Percentiles rank a stretch among this genome's conserved stretches.
Conservation (phyloP, 1,284 basidiomycete genomes). For the Tilletia horrida region DNA sequence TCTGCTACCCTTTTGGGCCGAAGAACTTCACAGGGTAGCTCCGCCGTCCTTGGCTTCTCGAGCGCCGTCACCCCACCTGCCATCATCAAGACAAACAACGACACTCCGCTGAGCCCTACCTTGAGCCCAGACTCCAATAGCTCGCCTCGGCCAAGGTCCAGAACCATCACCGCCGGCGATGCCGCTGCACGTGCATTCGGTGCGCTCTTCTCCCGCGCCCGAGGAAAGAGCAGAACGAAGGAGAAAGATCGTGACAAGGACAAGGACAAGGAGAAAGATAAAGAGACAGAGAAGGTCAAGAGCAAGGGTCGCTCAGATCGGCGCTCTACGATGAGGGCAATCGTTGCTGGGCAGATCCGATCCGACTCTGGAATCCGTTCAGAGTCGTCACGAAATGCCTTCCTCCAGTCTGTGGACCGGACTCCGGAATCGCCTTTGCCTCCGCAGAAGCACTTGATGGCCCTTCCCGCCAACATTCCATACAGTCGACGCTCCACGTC, state of each 20-base stretch:
- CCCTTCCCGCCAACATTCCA: neutral
- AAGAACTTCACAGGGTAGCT: neutral
- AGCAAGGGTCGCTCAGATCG: neutral
- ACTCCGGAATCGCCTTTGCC: neutral
- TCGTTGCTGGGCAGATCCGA: neutral
- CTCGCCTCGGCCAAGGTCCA: neutral
- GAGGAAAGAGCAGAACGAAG: conserved; percentile 10
- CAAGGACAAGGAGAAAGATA: neutral
- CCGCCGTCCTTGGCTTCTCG: conserved; percentile 1
- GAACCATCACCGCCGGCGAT: conserved; percentile 12
- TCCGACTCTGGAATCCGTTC: neutral
- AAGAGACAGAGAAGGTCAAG: neutral
- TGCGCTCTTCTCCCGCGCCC: neutral
- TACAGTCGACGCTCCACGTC: neutral
- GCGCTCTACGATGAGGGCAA: neutral
- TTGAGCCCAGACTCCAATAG: neutral
- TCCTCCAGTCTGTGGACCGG: too few relatives aligned
- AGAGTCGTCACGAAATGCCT: neutral
- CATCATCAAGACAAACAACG: too few relatives aligned
- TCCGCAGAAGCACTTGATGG: neutral
- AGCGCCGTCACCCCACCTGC: neutral
- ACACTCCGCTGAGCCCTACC: too few relatives aligned
- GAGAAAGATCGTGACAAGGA: conserved; percentile 4
- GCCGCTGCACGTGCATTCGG: conserved; percentile 4
- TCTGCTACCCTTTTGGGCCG: too few relatives aligned